A percentile compares a stretch with the other conserved stretches of the same genome.
These are phyloP conservation scores for Pseudonectria buxi DNA, from an alignment of 2,329 filamentous ascomycete species.

Conservation along the genomic window DNA sequence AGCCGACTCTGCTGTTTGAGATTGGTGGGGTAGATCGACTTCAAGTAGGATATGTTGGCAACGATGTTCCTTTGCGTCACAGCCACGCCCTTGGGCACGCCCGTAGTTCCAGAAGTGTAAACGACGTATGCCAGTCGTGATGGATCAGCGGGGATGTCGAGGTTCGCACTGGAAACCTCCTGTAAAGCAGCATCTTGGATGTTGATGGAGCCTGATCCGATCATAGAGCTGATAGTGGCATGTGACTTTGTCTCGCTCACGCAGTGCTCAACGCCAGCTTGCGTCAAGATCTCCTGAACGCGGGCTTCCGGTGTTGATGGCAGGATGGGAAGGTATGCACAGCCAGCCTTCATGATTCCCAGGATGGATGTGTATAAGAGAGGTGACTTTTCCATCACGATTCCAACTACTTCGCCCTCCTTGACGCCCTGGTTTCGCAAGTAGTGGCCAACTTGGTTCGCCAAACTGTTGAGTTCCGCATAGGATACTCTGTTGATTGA, in stretches of 20 bases:
- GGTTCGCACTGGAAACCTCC: constrained; percentile 29
- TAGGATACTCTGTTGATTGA: constrained; percentile 52
- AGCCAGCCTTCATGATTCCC: constrained; percentile 66
- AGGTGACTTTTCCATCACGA: constrained; percentile 71
- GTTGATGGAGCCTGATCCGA: constrained; percentile 24
- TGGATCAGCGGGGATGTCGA: constrained; percentile 31
- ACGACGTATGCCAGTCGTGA: constrained; percentile 65
- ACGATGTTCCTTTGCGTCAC: constrained; percentile 70
- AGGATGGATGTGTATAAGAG: constrained; percentile 68
- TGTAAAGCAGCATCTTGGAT: constrained; percentile 24
- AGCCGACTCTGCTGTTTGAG: constrained; percentile 44
- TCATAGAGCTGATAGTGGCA: constrained; percentile 6
- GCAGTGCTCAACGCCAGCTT: constrained; percentile 46
- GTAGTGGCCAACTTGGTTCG: constrained; percentile 55
- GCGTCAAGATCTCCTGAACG: constrained; percentile 52
- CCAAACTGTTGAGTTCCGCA: constrained; percentile 51
- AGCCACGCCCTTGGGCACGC: constrained; percentile 70
- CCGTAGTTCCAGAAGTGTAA: constrained; percentile 80
- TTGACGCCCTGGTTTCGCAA: constrained; percentile 42
- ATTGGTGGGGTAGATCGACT: constrained; percentile 55
- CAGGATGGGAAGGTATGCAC: constrained; percentile 72
- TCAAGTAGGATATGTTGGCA: constrained; percentile 65
- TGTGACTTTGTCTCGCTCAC: constrained; percentile 31
- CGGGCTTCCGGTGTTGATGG: constrained; percentile 62
- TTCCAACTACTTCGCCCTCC: constrained; percentile 56